Evolutionary conservation across 2,329 filamentous ascomycete species (phyloP), one percentile per base, ranked within the genome.

Genomic region (Diplocarpon rosae): DNA sequence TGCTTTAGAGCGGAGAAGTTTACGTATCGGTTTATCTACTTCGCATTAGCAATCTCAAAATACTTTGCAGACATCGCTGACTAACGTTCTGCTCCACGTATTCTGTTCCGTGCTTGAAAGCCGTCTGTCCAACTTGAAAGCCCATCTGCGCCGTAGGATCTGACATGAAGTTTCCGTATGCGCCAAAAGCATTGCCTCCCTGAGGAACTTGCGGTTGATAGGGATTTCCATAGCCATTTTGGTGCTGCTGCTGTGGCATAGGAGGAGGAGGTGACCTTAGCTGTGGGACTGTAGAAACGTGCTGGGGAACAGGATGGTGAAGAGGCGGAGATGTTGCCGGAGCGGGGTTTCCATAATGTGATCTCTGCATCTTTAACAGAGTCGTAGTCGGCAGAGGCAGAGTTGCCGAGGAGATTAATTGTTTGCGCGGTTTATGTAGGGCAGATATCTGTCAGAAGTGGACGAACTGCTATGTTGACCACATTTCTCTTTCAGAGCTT

Each of bases 281-380:
- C 69, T 96, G 92, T 36, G 92, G 92, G 39, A 98, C 92, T 47
- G 89, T 94, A 62, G 92, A 96, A 59, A 96, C 90, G 73, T 98
- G 92, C 67, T 98, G 92, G 51, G 92, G 92, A 47, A 96, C 88
- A 47, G 92, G 92, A 64, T 96, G 92, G 67, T 96, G 92, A 57
- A 96, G 80, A 54, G 90, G 89, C 63, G 89, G 90, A 62, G 88
- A 95, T 57, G 81, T 77, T 48, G 79, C 78, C 27, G 77, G 78
- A 13, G 57, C 46, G 53, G 75, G 71, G 61, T 89, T 85, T 65
- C 79, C 78, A 69, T 92, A 95, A 43, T 78, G 73, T 62, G 82
- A 74, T 64, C 88, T 84, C 69, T 95, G 90, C 90, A 95, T 95
- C 15, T 51, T 55, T 42, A 47, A 44, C 32, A 14, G 31, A 31